Percentiles rank a stretch among this genome's conserved stretches.
These are phyloP conservation scores for Leccinum disarticulatum DNA, from an alignment of 768 basidiomycete genomes.

Conservation along the genomic window DNA sequence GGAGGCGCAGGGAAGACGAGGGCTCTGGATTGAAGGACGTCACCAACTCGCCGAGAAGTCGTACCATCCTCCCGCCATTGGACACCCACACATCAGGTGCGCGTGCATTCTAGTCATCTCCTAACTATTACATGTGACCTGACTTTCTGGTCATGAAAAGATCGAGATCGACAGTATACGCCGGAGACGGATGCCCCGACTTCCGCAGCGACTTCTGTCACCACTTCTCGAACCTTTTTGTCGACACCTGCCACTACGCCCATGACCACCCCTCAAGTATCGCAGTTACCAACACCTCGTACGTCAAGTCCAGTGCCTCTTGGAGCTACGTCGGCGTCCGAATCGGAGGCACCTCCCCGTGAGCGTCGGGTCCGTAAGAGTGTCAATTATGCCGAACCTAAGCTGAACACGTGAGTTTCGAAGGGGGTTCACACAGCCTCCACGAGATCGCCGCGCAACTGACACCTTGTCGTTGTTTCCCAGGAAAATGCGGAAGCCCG, in stretches of 20 bases:
- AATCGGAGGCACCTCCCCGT: constrained; percentile 35
- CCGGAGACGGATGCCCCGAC: constrained; percentile 38
- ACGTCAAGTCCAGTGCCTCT: constrained; percentile 46
- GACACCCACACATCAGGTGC: constrained; percentile 40
- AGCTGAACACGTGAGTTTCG: constrained; percentile 74
- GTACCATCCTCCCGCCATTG: constrained; percentile 34
- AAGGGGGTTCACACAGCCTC: not conserved
- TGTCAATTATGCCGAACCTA: constrained; percentile 85
- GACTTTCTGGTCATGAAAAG: constrained; percentile 22
- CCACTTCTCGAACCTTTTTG: constrained; percentile 40
- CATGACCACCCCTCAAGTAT: constrained; percentile 30
- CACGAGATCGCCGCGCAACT: constrained; percentile 3
- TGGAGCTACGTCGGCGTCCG: constrained; percentile 34
- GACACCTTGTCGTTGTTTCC: constrained; percentile 5
- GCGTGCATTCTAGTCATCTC: constrained; percentile 9
- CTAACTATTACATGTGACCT: constrained; percentile 11
- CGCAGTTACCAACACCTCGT: constrained; percentile 50
- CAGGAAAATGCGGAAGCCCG: constrained; percentile 91
- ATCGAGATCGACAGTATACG: constrained; percentile 38
- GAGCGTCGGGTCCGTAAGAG: constrained; percentile 70
- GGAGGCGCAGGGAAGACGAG: constrained; percentile 40
- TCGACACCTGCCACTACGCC: constrained; percentile 47
- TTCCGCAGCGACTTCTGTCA: constrained; percentile 35
- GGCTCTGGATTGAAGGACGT: constrained; percentile 55
- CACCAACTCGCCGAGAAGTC: constrained; percentile 53